Evolutionary conservation across 768 basidiomycete species (phyloP), one percentile per base, ranked within the genome.

Genomic region (Myochromella boudieri): DNA sequence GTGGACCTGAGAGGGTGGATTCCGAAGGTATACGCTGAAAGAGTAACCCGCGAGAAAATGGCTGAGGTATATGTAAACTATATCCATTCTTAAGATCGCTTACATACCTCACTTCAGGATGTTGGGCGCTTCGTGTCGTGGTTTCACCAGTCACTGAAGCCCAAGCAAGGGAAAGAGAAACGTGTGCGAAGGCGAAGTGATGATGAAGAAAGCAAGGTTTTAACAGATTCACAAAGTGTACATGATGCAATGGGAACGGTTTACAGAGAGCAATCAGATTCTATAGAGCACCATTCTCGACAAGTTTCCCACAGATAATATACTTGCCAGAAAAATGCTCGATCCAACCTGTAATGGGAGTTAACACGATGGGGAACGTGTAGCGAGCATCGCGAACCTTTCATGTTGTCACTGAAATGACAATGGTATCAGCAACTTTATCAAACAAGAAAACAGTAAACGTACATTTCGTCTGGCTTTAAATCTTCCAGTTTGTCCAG

Each of bases 311-410:
- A 59, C 91, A 93, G 39, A 92, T 67, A 60, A 92, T 91, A 62
- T 97, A 95, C 64, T 95, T 97, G 76, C 82, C 85, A 31, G 83
- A 78, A 68, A 97, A 97, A 63, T 95, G 94, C 18, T 93, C 90
- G 51, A 92, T 86, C 94, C 94, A 97, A 18, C 91, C 88, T 89
- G 57, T 38, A 20, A 39, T 14, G 37, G 44, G 44, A 44, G 29
- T 34, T 42, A 42, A 55, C n/a, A n/a, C n/a, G n/a, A n/a, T n/a
- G 40, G 38, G 27, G 7, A 24, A 15, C 15, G 25, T 12, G 27
- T 21, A 15, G 17, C 37, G 26, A 21, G 29, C 25, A 11, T 20
- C 38, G 34, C 71, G n/a, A 46, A 86, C 88, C 88, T 67, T 77
- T 82, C 94, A 97, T 95, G 62, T 95, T 95, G 49, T 95, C 91